Evolutionary conservation across 2,329 filamentous ascomycete species (phyloP).

Genomic region (Dothiorella sarmentorum): DNA sequence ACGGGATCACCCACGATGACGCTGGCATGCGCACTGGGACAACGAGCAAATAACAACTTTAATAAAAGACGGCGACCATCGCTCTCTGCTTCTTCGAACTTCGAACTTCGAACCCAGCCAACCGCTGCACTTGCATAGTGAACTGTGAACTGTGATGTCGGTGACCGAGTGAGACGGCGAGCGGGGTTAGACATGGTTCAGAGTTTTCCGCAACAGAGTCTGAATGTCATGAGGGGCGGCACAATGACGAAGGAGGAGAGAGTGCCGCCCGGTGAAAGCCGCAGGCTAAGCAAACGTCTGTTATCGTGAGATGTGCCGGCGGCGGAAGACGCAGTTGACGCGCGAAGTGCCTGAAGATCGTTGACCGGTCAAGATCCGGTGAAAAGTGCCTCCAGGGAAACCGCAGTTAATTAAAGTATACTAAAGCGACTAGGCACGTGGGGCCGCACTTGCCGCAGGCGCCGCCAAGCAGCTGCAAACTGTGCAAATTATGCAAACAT

Average conservation of each 20-base stretch:
- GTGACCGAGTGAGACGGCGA: not conserved
- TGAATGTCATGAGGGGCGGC: slow-evolving; percentile 2
- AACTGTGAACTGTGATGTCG: not conserved
- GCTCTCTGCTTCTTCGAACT: not conserved
- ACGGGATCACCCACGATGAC: slow-evolving; percentile 5
- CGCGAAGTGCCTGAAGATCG: slow-evolving; percentile 9
- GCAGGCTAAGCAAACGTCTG: not conserved
- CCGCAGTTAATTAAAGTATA: not conserved
- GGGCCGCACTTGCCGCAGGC: not conserved
- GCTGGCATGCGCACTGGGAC: not conserved
- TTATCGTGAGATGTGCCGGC: not conserved
- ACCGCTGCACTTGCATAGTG: not conserved
- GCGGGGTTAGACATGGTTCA: not conserved
- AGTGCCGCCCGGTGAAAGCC: not conserved
- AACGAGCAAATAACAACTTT: not conserved
- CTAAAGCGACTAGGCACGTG: no score
- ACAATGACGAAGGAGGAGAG: not conserved
- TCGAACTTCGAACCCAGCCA: no score
- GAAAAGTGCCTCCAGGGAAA: slow-evolving; percentile 1
- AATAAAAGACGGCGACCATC: not conserved
- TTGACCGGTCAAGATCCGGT: slow-evolving; percentile 9
- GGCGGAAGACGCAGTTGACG: not conserved
- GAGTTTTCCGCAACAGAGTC: slow-evolving; percentile 1
- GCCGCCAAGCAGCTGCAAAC: not conserved
- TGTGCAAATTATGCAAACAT: not conserved